Base-by-base conservation (phyloP, 306 rosid genomes). In the Quercus cerris region DNA sequence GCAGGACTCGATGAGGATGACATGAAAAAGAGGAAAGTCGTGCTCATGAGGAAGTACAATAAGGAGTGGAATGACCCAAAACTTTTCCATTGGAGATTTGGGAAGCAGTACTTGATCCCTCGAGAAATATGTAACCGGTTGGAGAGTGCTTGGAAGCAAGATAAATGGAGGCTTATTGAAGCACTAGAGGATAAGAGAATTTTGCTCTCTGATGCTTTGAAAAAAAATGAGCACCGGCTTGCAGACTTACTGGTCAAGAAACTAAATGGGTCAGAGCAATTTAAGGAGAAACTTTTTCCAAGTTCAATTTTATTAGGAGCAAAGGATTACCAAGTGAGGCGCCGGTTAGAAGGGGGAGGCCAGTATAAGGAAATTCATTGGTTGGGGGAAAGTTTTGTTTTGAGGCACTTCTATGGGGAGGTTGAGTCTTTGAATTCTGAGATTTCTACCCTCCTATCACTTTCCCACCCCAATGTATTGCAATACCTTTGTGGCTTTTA, bases 61-160 rank as follows among this genome's bases (percentile, higher is more conserved):
- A 73, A 23, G 75, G 97, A 88, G 64, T 96, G 97, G 99, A 91
- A 90, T 72, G 99, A 93, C 63, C 89, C 88, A 0, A 83, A 82
- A 64, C 93, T 96, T 75, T 96, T 96, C 77, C 91, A 90, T 1
- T 91, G 97, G 98, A 86, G 88, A 84, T 96, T 88, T 35, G 99
- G 99, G 78, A 93, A 89, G 79, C 99, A 96, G 81, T 96, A 96
- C 82, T 83, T 96, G 88, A 90, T 96, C 28, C 85, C 94, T 20
- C 82, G 81, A 18, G 94, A 80, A 25, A 90, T 96, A 27, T 82
- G 85, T 83, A 83, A 67, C 54, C 85, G 87, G 18, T 70, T 93
- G 87, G 94, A 85, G 46, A 76, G 57, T 61, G 91, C 90, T 54
- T 89, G 91, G 91, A 91, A 75, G 77, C 97, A 93, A 83, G 99